Evolutionary conservation across 2,329 filamentous ascomycete species (phyloP), one percentile per base, ranked within the genome.

Genomic region (Colletotrichum sp.): DNA sequence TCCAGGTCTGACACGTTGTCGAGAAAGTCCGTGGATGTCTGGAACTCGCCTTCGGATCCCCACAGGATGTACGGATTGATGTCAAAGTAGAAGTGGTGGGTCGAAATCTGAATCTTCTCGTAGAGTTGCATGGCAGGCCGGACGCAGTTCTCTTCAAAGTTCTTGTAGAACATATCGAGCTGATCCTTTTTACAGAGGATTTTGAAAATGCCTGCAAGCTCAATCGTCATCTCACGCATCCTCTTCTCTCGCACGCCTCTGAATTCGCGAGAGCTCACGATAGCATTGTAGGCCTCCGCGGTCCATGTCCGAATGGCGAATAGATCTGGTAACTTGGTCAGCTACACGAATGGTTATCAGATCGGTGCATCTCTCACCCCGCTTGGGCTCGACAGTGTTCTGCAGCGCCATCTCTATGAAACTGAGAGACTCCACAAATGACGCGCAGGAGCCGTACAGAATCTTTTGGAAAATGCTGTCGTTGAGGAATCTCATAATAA

Each of bases 31-130:
- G 80, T 78, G 8, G 80, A 84, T 39, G 72, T 78, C 34, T 77
- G 78, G 60, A 83, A 75, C 10, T 79, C 78, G 16, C 80, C 78
- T 8, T 78, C 77, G 0, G 73, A 34, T 6, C 78, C 78, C 77
- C 80, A 82, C 8, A 79, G 55, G 24, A 83, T 79, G 73, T 81
- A 83, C 0, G 80, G 77, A 71, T 84, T 81, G 55, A 83, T 80
- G 61, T 83, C 82, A 15, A 85, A 80, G 59, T 84, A 83, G 74
- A 85, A 87, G 57, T 84, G 80, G 67, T 85, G 80, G 0, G 83
- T 85, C 30, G 85, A 85, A 10, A 84, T 81, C 26, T 83, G 79
- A 30, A 86, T 78, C 77, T 85, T 85, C 77, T 87, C 84, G 36
- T 86, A 83, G 3, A 87, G 79, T 13, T 67, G 72, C 78, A 86